These are phyloP conservation scores for Helenozyma baotianmanensis DNA, from an alignment of 805 yeast genomes.

Conservation along the genomic window DNA sequence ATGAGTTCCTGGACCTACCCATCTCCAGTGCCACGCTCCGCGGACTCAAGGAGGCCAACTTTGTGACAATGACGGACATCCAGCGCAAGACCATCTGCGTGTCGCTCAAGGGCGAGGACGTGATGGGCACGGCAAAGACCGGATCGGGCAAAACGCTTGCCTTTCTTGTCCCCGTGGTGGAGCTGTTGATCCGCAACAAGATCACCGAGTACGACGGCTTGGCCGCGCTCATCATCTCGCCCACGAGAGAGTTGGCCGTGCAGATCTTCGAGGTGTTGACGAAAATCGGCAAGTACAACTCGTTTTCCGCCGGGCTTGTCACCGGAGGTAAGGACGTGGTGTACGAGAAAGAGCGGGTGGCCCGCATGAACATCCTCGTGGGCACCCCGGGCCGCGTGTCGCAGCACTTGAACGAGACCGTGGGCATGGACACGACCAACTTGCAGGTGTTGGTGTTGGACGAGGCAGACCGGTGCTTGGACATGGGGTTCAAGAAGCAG, in stretches of 20 bases:
- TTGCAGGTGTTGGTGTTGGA: conserved; percentile 78
- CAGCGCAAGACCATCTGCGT: conserved; percentile 75
- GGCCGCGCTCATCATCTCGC: conserved; percentile 86
- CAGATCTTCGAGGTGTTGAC: conserved; percentile 85
- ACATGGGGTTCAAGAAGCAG: conserved; percentile 87
- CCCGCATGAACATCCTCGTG: conserved; percentile 73
- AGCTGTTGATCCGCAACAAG: conserved; percentile 58
- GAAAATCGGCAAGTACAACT: conserved; percentile 71
- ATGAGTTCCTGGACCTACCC: conserved; percentile 76
- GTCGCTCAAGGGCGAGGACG: conserved; percentile 71
- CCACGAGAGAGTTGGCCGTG: conserved; percentile 87
- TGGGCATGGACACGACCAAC: conserved; percentile 69
- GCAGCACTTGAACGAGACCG: conserved; percentile 88
- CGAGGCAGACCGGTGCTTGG: conserved; percentile 90
- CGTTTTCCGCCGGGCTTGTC: conserved; percentile 83
- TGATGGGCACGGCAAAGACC: conserved; percentile 85
- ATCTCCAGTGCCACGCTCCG: conserved; percentile 55
- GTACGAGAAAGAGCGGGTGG: conserved; percentile 75
- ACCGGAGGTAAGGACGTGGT: conserved; percentile 90
- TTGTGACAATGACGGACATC: conserved; percentile 76
- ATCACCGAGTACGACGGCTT: conserved; percentile 86
- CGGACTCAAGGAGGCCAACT: conserved; percentile 79
- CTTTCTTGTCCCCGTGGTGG: conserved; percentile 76
- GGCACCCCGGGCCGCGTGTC: conserved; percentile 91
- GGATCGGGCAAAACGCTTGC: conserved; percentile 91